Evolutionary conservation across 2,329 filamentous ascomycete genomes (phyloP).

Genomic region (Ascocoryne sarcoides): DNA sequence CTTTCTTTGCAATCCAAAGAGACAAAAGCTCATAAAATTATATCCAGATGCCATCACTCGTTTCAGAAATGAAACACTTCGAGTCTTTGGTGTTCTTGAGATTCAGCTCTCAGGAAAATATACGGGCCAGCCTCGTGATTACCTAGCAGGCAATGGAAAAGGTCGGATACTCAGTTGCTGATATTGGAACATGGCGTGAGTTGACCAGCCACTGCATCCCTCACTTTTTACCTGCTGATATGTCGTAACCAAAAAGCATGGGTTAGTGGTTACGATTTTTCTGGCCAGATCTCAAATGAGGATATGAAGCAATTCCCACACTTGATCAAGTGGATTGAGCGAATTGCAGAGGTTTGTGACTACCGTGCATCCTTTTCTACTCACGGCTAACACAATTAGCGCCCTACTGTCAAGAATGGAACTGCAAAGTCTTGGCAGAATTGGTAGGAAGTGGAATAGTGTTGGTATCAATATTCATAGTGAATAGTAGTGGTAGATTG

Average conservation of each 20-base stretch:
- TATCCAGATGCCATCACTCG: conserved; percentile 36
- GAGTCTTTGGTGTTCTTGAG: conserved; percentile 46
- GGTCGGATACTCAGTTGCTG: conserved; percentile 46
- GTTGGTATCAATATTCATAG: too few relatives aligned
- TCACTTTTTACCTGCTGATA: background rate
- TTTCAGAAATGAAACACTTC: conserved; percentile 42
- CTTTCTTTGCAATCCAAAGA: background rate
- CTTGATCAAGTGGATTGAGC: conserved; percentile 43
- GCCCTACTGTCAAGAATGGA: background rate
- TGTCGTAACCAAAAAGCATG: conserved; percentile 25
- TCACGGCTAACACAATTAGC: background rate
- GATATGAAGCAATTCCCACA: conserved; percentile 43
- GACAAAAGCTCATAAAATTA: conserved; percentile 1
- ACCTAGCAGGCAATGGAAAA: conserved; percentile 42
- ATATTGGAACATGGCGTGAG: conserved; percentile 39
- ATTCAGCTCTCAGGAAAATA: conserved; percentile 44
- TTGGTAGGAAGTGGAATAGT: too few relatives aligned
- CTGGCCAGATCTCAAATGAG: conserved; percentile 34
- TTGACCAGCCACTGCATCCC: background rate
- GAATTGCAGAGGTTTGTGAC: conserved; percentile 33
- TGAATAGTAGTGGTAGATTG: too few relatives aligned
- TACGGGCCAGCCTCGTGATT: conserved; percentile 39
- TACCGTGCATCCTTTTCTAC: background rate
- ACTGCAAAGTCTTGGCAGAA: background rate
- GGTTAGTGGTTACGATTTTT: conserved; percentile 37